Conservation (phyloP, 352 stramenopile species). For the Peronosclerospora sorghi region DNA sequence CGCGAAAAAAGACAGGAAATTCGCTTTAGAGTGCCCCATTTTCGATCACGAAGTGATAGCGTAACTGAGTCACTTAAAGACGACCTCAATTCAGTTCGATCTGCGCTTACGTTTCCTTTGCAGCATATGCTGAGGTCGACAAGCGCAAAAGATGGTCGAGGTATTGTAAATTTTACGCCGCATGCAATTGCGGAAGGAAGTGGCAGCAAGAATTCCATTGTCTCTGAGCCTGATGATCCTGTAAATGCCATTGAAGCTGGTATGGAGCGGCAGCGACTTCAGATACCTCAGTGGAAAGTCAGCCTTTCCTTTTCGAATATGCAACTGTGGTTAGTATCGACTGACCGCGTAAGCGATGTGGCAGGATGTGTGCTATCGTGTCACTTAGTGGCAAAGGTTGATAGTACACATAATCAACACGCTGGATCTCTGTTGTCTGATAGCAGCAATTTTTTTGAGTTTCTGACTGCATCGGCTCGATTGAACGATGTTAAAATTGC, state of each 20-base stretch:
- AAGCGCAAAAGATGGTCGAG: slow-evolving; percentile 18
- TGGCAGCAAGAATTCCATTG: slow-evolving; percentile 6
- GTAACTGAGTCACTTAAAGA: slow-evolving; percentile 43
- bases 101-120: slow-evolving; percentile 31
- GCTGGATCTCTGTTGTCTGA: slow-evolving; percentile 2
- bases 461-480: slow-evolving; percentile 18
- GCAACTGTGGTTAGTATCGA: slow-evolving; percentile 60
- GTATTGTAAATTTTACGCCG: slow-evolving; percentile 16
- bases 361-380: slow-evolving; percentile 42
- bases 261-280: slow-evolving; percentile 1
- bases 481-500: slow-evolving; percentile 29
- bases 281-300: slow-evolving; percentile 27
- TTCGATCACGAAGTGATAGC: slow-evolving; percentile 39
- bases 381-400: slow-evolving; percentile 16
- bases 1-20: slow-evolving; percentile 13
- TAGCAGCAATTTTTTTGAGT: slow-evolving; percentile 18
- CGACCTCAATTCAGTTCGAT: slow-evolving; percentile 21
- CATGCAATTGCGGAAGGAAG: slow-evolving; percentile 20
- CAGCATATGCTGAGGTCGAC: slow-evolving; percentile 30
- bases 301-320: slow-evolving; percentile 35
- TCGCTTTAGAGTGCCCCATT: slow-evolving; percentile 16
- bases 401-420: slow-evolving; percentile 10
- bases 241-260: neutral
- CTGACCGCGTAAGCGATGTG: slow-evolving; percentile 41
- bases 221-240: slow-evolving; percentile 3